Conservation (phyloP, 2,329 filamentous ascomycete species). For the Aspergillus felis region DNA sequence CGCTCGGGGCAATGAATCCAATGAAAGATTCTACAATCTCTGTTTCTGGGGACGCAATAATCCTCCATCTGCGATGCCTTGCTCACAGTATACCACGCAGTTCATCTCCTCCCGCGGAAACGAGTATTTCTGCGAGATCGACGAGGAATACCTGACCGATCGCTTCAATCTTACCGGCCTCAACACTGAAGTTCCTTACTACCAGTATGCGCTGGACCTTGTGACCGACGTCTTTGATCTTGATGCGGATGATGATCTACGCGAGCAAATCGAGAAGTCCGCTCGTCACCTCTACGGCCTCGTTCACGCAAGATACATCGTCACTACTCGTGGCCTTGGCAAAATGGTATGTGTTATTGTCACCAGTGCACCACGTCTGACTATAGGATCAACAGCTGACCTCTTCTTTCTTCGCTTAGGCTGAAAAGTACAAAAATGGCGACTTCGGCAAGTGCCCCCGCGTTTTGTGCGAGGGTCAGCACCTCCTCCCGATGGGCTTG, state of each 20-base stretch:
- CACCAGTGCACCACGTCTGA: background rate
- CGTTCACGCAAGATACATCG: conserved; percentile 93
- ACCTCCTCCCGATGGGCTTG: conserved; percentile 89
- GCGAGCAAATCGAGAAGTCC: conserved; percentile 96
- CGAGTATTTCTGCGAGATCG: conserved; percentile 99
- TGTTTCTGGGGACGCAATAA: background rate
- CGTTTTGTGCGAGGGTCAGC: conserved; percentile 90
- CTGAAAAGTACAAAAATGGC: conserved; percentile 97
- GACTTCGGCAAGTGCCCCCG: conserved; percentile 98
- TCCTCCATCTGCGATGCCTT: background rate
- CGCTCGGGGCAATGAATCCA: background rate
- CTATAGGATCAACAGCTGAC: conserved; percentile 3
- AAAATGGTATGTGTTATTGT: conserved; percentile 75
- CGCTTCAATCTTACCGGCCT: conserved; percentile 96
- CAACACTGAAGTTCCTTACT: conserved; percentile 97
- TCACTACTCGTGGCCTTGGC: conserved; percentile 85
- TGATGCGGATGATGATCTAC: conserved; percentile 97
- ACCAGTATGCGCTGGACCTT: conserved; percentile 95
- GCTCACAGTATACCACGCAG: conserved; percentile 46
- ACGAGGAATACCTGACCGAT: conserved; percentile 97
- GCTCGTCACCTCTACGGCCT: conserved; percentile 92
- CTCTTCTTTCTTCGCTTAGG: conserved; percentile 48
- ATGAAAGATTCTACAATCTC: background rate
- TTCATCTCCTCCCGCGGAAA: conserved; percentile 97
- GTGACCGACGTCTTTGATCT: conserved; percentile 98